phyloP scores from a whole-genome alignment of 495 filamentous ascomycete species.

The Opeltia flavorubescens region DNA sequence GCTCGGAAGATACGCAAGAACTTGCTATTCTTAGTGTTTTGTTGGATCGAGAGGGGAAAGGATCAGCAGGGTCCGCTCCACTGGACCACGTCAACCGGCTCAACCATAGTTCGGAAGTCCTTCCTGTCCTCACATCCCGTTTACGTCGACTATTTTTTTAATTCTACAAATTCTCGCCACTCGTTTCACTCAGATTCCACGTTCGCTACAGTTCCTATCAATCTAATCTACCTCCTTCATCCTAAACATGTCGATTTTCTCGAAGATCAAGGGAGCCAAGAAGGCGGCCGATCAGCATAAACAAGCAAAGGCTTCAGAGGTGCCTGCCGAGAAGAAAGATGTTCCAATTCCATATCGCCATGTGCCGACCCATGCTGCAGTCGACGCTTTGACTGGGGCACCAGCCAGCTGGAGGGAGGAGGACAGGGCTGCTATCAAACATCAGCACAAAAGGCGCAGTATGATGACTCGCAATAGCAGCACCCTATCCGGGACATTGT shows the following conservation, averaged over 20 bases:
- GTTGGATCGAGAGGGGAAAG: background rate
- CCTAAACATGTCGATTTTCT: constrained; percentile 5
- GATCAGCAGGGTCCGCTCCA: background rate
- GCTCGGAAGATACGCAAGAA: background rate
- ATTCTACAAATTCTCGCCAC: background rate
- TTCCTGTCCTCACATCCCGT: background rate
- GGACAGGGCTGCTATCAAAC: constrained; percentile 8
- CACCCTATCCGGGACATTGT: background rate
- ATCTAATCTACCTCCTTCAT: background rate
- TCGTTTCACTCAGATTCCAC: background rate
- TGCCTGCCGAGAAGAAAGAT: background rate
- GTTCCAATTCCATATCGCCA: constrained; percentile 33
- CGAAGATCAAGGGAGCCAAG: constrained; percentile 19
- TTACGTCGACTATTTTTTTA: background rate
- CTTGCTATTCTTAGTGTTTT: background rate
- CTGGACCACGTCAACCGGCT: background rate
- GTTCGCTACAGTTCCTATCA: background rate
- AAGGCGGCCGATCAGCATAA: constrained; percentile 18
- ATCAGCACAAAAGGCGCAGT: constrained; percentile 7
- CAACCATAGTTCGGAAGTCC: background rate
- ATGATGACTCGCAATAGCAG: constrained; percentile 3
- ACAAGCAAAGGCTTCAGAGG: constrained; percentile 3
- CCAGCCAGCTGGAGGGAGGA: constrained; percentile 33
- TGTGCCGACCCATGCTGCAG: constrained; percentile 41
- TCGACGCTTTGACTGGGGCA: constrained; percentile 38